Evolutionary conservation across 2,329 filamentous ascomycete genomes (phyloP).

Genomic region (Neonectria neomacrospora): DNA sequence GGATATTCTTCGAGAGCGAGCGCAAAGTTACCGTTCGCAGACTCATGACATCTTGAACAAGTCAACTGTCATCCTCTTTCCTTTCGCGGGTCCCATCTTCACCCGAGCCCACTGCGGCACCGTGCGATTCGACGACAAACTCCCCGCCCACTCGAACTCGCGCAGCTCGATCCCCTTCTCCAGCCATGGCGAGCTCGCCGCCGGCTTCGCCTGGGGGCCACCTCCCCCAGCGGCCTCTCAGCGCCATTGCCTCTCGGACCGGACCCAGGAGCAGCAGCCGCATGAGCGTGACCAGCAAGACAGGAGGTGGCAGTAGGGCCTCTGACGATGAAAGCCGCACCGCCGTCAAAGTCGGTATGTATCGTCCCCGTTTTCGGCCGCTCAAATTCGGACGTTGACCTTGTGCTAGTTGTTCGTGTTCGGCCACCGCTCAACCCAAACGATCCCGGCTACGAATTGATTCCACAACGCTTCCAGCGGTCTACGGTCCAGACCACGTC

Average conservation of each 20-base stretch:
- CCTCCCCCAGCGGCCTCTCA: slow-evolving; percentile 76
- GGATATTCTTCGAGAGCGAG: slow-evolving; percentile 31
- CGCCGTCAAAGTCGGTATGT: slow-evolving; percentile 95
- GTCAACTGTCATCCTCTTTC: slow-evolving; percentile 22
- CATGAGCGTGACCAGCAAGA: slow-evolving; percentile 85
- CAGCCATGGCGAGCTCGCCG: slow-evolving; percentile 74
- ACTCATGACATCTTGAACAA: slow-evolving; percentile 44
- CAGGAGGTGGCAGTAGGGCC: slow-evolving; percentile 78
- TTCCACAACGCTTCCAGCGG: slow-evolving; percentile 93
- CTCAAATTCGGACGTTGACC: slow-evolving; percentile 12
- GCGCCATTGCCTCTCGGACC: slow-evolving; percentile 77
- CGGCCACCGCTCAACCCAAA: slow-evolving; percentile 84
- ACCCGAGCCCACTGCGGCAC: slow-evolving; percentile 32
- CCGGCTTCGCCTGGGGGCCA: slow-evolving; percentile 70
- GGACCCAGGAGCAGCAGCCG: slow-evolving; percentile 82
- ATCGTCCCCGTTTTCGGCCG: slow-evolving; percentile 17
- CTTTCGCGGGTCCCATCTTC: slow-evolving; percentile 34
- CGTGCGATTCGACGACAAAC: slow-evolving; percentile 24
- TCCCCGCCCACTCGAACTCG: slow-evolving; percentile 24
- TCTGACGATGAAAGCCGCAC: slow-evolving; percentile 93
- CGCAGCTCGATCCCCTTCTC: slow-evolving; percentile 29
- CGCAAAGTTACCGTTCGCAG: slow-evolving; percentile 26
- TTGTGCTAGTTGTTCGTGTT: slow-evolving; percentile 82
- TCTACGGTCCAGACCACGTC: slow-evolving; percentile 92
- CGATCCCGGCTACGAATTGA: slow-evolving; percentile 93